Evolutionary conservation across 2,329 filamentous ascomycete species (phyloP).

Genomic region (Talaromyces sp.): DNA sequence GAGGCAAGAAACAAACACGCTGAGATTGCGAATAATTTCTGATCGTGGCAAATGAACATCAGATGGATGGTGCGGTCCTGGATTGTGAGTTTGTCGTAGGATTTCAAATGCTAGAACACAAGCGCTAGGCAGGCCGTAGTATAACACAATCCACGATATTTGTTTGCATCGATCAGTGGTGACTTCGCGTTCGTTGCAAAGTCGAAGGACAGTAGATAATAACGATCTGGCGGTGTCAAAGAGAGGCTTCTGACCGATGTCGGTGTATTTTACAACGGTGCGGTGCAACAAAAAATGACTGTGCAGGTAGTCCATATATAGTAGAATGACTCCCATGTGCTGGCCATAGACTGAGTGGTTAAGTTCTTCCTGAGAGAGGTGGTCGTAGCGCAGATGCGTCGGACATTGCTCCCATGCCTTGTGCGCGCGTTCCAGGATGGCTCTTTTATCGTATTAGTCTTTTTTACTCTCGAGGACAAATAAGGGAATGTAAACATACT

Average conservation of each 20-base stretch:
- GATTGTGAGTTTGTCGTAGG: slow-evolving; percentile 25
- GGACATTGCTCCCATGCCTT: slow-evolving; percentile 17
- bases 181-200: slow-evolving; percentile 22
- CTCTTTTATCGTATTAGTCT: not conserved
- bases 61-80: slow-evolving; percentile 14
- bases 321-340: slow-evolving; percentile 14
- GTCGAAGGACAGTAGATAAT: slow-evolving; percentile 24
- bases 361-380: slow-evolving; percentile 12
- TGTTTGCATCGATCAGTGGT: slow-evolving; percentile 27
- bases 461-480: not conserved
- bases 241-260: slow-evolving; percentile 25
- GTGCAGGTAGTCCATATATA: slow-evolving; percentile 32
- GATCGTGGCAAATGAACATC: slow-evolving; percentile 15
- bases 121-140: slow-evolving; percentile 23
- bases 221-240: slow-evolving; percentile 28
- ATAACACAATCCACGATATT: slow-evolving; percentile 29
- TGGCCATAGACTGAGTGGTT: slow-evolving; percentile 9
- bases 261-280: slow-evolving; percentile 27
- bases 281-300: slow-evolving; percentile 31
- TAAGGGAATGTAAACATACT: slow-evolving; percentile 2
- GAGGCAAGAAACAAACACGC: slow-evolving; percentile 18
- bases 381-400: slow-evolving; percentile 15
- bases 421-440: slow-evolving; percentile 16
- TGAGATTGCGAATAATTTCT: slow-evolving; percentile 20
- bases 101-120: slow-evolving; percentile 26